Conservation (phyloP, 1,284 basidiomycete genomes). For the Porodaedalea pini region DNA sequence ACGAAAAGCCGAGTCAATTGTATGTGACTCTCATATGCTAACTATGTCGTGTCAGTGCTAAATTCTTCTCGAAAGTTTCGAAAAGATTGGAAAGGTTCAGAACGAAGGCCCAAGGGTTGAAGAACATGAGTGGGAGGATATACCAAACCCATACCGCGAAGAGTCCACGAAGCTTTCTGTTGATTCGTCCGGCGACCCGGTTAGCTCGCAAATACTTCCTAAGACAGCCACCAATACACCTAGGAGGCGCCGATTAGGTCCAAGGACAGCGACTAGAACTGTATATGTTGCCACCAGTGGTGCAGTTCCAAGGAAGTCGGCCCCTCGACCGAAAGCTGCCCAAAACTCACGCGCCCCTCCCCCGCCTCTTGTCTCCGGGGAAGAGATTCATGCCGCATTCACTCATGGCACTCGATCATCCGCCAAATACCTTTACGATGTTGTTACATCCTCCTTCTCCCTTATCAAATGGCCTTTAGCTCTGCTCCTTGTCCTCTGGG, state of each 20-base stretch:
- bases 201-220: neutral
- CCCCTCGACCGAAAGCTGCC: neutral
- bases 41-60: neutral
- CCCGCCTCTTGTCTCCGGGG: slow-evolving; percentile 5
- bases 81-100: neutral
- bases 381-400: slow-evolving; percentile 18
- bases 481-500: slow-evolving; percentile 48
- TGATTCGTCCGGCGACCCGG: neutral
- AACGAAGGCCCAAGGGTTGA: neutral
- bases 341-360: neutral
- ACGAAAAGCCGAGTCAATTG: neutral
- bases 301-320: neutral
- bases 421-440: slow-evolving; percentile 15
- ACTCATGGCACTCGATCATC: slow-evolving; percentile 11
- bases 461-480: slow-evolving; percentile 55
- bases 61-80: neutral
- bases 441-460: slow-evolving; percentile 28
- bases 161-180: neutral
- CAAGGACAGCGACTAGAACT: slow-evolving; percentile 9
- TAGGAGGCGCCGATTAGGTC: neutral
- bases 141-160: neutral
- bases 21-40: no score
- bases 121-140: slow-evolving; percentile 17
- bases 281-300: slow-evolving; percentile 11
- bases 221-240: neutral